Evolutionary conservation across 2,329 filamentous ascomycete genomes (phyloP).

Genomic region (Colletotrichum coccodes): DNA sequence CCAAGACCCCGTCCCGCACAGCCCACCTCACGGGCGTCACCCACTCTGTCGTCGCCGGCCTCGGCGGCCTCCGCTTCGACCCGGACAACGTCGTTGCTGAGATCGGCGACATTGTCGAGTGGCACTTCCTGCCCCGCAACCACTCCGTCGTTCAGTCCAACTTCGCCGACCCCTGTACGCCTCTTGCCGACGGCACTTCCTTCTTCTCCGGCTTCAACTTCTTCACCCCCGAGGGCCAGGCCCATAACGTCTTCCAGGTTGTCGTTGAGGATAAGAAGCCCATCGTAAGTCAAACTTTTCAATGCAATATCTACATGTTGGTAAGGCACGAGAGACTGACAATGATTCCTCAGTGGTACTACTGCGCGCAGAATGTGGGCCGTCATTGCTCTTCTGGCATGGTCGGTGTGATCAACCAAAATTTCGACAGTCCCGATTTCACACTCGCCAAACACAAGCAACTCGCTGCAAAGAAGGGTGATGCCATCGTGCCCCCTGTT

Average conservation of each 20-base stretch:
- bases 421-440: slow-evolving; percentile 48
- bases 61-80: slow-evolving; percentile 58
- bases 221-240: slow-evolving; percentile 46
- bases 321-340: neutral
- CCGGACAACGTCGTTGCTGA: slow-evolving; percentile 60
- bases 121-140: slow-evolving; percentile 62
- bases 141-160: slow-evolving; percentile 58
- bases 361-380: slow-evolving; percentile 49
- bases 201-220: slow-evolving; percentile 60
- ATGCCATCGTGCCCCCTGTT: slow-evolving; percentile 42
- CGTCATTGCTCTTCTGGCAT: slow-evolving; percentile 61
- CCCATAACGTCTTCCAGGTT: slow-evolving; percentile 55
- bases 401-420: slow-evolving; percentile 61
- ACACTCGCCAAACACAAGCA: slow-evolving; percentile 50
- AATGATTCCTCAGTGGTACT: slow-evolving; percentile 41
- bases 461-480: slow-evolving; percentile 44
- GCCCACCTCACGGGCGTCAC: slow-evolving; percentile 50
- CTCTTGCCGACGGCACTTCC: slow-evolving; percentile 46
- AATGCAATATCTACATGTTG: slow-evolving; percentile 44
- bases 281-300: slow-evolving; percentile 52
- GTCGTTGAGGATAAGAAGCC: slow-evolving; percentile 51
- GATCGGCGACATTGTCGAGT: slow-evolving; percentile 63
- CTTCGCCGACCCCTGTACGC: slow-evolving; percentile 54
- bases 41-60: slow-evolving; percentile 57
- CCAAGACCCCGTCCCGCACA: slow-evolving; percentile 44